Base-by-base conservation (phyloP, 371 early-diverging fungal genomes). In the Apophysomyces elegans region DNA sequence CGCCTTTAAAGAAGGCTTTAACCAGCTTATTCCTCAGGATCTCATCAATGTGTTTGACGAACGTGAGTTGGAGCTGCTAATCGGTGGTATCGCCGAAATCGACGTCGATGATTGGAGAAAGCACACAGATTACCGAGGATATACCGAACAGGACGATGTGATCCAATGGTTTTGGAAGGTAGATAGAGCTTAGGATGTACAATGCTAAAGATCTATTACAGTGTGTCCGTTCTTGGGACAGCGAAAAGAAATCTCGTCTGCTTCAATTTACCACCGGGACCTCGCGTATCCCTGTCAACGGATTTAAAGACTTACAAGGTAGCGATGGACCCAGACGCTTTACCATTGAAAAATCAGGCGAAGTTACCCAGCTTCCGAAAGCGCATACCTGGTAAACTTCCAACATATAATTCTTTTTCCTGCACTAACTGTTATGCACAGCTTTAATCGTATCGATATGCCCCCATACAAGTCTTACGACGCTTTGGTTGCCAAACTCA, bases 51-150 rank as follows among this genome's bases (percentile, higher is more conserved):
- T 99, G 36, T 99, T 99, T 85, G 96, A 98, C 77, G 99, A 98
- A 75, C 93, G 95, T 66, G 99, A 99, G 80, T 79, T 99, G 61
- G 99, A 99, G 85, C 85, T 99, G 37, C 85, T 99, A 45, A 97
- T 99, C 74, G 95, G 97, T n/a, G 99, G 99, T 65, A 83, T 99
- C 70, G 94, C 97, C 7, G 99, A 99, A 71, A 96, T 99, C 64
- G 98, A 99, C 80, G 89, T 98, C 13, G 98, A 98, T 69, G 99
- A 99, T 77, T 99, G 99, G 99, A 96, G 95, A 86, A 98, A 96
- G 78, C 96, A 99, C 72, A 97, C 99, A 11, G 96, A 96, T 67
- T 99, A 99, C 74, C 84, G 96, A 56, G 97, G 98, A 26, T 99
- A 97, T 86, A 94, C 95, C 4, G 95, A 94, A 76, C 90, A 92